These are phyloP conservation scores for Penicillium riverlandense DNA, from an alignment of 495 filamentous ascomycete species.

Conservation along the genomic window DNA sequence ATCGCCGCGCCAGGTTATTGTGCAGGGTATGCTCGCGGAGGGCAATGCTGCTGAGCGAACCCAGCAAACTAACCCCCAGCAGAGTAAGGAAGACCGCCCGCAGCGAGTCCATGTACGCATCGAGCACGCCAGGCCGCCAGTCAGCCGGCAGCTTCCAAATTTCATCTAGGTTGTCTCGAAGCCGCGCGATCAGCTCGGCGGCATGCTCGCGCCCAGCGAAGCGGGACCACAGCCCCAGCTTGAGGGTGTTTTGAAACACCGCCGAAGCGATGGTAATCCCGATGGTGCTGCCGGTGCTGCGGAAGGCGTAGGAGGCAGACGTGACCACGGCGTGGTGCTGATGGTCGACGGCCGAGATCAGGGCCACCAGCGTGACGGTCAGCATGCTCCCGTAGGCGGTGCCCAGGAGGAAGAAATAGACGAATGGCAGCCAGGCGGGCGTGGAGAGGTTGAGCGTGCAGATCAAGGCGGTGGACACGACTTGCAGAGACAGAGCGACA, in stretches of 20 bases:
- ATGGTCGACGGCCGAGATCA: constrained; percentile 76
- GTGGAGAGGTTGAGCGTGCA: constrained; percentile 51
- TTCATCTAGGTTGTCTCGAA: constrained; percentile 71
- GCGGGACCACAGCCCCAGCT: constrained; percentile 52
- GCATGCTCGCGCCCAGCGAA: constrained; percentile 63
- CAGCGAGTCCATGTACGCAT: constrained; percentile 70
- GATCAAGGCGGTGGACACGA: constrained; percentile 39
- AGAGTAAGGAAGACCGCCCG: constrained; percentile 66
- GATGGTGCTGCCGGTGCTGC: constrained; percentile 74
- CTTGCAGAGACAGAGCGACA: constrained; percentile 42
- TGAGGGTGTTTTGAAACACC: constrained; percentile 69
- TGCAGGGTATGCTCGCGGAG: constrained; percentile 80
- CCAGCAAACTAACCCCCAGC: constrained; percentile 54
- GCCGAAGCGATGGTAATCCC: constrained; percentile 72
- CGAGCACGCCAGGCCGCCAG: constrained; percentile 64
- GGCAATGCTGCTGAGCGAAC: constrained; percentile 50
- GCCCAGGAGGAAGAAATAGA: constrained; percentile 64
- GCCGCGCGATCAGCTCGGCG: constrained; percentile 56
- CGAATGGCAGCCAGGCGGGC: constrained; percentile 54
- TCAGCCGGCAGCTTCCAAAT: constrained; percentile 59
- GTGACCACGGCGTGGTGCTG: constrained; percentile 80
- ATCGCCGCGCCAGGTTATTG: constrained; percentile 55
- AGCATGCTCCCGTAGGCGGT: constrained; percentile 70
- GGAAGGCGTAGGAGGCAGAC: constrained; percentile 74
- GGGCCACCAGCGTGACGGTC: constrained; percentile 69